Percentiles rank a stretch among this genome's conserved stretches.
These are phyloP conservation scores for Hyaloscypha finlandica DNA, from an alignment of 495 filamentous ascomycete species.

Conservation along the genomic window DNA sequence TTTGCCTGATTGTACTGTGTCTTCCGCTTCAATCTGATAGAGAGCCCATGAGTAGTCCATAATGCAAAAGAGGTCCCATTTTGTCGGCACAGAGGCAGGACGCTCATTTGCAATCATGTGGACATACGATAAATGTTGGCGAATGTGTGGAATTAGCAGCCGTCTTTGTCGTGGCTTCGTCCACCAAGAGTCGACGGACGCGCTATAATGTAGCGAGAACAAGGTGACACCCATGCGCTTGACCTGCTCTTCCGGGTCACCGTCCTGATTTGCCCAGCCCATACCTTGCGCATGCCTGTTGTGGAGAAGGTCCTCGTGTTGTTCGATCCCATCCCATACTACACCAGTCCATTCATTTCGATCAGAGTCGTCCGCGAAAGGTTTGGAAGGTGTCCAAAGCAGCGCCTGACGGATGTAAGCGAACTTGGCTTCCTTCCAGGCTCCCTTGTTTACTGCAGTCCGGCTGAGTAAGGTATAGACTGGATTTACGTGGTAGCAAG, in stretches of 20 bases:
- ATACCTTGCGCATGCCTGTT: not conserved
- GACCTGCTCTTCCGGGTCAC: not conserved
- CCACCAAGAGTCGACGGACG: not conserved
- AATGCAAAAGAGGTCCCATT: not conserved
- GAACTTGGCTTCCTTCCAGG: not conserved
- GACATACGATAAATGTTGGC: not conserved
- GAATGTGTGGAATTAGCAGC: not conserved
- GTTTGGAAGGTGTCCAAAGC: too few species aligned
- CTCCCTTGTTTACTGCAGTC: not conserved
- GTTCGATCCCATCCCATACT: not conserved
- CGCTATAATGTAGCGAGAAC: not conserved
- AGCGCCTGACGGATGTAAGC: not conserved
- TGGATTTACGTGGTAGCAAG: not conserved
- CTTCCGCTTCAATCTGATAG: not conserved
- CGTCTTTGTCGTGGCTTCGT: not conserved
- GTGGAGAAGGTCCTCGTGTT: not conserved
- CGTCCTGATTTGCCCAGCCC: slow-evolving; percentile 1
- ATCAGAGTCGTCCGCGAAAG: not conserved
- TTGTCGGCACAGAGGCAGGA: not conserved
- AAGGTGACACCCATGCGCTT: not conserved
- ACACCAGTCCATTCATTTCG: not conserved
- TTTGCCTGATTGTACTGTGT: not conserved
- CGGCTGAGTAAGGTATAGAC: not conserved
- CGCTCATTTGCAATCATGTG: not conserved
- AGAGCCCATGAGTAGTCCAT: not conserved